Evolutionary conservation across 78 protist genomes (phyloP).

Genomic region (Dictyostelium firmibasis): DNA sequence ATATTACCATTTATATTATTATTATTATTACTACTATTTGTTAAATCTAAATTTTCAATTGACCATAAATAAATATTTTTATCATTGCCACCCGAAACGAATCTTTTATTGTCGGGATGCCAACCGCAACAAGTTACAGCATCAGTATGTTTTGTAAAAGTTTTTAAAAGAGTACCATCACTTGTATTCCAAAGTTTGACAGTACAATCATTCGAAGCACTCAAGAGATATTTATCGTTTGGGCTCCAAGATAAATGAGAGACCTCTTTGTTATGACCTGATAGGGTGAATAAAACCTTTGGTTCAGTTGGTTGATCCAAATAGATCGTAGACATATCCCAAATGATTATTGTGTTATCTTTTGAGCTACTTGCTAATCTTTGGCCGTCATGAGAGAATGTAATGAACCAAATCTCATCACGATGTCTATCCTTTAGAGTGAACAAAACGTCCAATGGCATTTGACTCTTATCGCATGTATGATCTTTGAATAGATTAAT

Average conservation of each 20-base stretch:
- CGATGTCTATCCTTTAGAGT: conserved; percentile 74
- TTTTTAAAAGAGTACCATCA: conserved; percentile 25
- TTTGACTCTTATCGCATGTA: conserved; percentile 68
- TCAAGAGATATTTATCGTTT: conserved; percentile 50
- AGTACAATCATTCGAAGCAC: conserved; percentile 43
- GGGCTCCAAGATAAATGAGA: conserved; percentile 55
- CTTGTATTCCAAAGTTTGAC: conserved; percentile 61
- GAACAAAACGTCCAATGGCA: conserved; percentile 47
- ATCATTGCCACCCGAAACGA: conserved; percentile 80
- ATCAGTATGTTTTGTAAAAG: conserved; percentile 76
- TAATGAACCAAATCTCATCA: conserved; percentile 91
- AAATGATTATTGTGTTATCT: conserved; percentile 81
- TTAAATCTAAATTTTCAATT: neutral
- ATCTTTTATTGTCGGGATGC: conserved; percentile 81
- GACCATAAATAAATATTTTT: conserved; percentile 68
- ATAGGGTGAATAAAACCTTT: neutral
- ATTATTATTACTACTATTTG: neutral
- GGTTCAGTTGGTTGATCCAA: conserved; percentile 18
- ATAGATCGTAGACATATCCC: conserved; percentile 75
- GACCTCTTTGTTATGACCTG: conserved; percentile 44
- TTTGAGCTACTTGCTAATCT: conserved; percentile 87
- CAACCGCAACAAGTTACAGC: conserved; percentile 83
- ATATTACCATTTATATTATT: neutral
- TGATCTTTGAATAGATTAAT: conserved; percentile 80
- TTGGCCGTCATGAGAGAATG: conserved; percentile 82